These are phyloP conservation scores for Alternaria consortialis DNA, from an alignment of 2,329 filamentous ascomycete species.

Conservation along the genomic window DNA sequence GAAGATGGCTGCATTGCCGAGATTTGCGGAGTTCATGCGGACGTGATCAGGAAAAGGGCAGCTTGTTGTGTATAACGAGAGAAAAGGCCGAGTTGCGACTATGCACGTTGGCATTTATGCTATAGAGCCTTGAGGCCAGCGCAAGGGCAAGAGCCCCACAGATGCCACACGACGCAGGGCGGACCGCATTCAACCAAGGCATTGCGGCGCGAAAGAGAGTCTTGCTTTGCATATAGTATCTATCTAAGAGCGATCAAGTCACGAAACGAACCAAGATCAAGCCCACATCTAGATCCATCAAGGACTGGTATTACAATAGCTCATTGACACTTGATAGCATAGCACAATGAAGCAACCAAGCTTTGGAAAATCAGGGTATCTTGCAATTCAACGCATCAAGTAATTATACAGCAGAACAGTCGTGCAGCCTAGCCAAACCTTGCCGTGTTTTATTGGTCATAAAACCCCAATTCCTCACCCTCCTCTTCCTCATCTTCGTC, in stretches of 20 bases:
- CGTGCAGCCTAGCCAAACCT: not conserved
- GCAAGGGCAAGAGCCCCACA: conserved; percentile 6
- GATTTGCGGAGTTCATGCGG: conserved; percentile 66
- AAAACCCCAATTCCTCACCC: conserved; percentile 41
- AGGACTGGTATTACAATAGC: not conserved
- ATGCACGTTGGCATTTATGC: not conserved
- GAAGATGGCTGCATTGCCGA: conserved; percentile 80
- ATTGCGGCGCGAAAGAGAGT: not conserved
- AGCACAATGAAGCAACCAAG: not conserved
- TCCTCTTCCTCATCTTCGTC: conserved; percentile 51
- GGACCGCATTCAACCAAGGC: conserved; percentile 1
- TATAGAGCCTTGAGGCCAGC: not conserved
- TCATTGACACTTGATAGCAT: conserved; percentile 2
- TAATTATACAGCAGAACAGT: not conserved
- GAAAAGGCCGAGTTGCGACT: not conserved
- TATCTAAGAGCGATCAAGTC: not conserved
- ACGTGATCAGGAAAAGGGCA: conserved; percentile 20
- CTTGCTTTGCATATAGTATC: conserved; percentile 1
- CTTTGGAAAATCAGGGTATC: conserved; percentile 14
- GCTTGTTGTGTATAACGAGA: not conserved
- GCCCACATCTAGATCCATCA: not conserved
- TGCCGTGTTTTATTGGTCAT: conserved; percentile 22
- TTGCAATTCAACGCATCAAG: conserved; percentile 12
- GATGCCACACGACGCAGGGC: conserved; percentile 1
- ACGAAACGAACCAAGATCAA: not conserved